Base-by-base conservation (phyloP, 2,329 filamentous ascomycete species). In the Trichophyton benhamiae region DNA sequence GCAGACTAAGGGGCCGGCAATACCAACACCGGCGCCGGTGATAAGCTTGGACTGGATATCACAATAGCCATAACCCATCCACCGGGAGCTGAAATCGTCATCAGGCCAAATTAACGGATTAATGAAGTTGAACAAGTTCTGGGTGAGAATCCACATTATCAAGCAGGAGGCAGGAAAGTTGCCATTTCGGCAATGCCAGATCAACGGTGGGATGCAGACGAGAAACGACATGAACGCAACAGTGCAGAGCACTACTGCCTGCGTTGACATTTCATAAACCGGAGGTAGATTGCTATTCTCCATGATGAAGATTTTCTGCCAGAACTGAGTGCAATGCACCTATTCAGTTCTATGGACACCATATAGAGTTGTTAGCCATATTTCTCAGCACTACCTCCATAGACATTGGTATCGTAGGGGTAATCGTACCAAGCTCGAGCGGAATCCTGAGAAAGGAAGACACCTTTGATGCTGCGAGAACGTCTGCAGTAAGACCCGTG, bases 51-150 rank as follows among this genome's bases (percentile, higher is more conserved):
- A 76, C 66, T 87, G 78, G 57, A 88, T 73, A 69, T 89, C 86
- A 72, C 86, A 89, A 62, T 86, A 79, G 1, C 78, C 79, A 3
- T 70, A 68, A 3, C 86, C 86, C 62, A 79, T 71, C 78, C 79
- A 88, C 79, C 81, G 84, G 4, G 73, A 69, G 0, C 67, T 42
- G 11, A 80, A 67, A 65, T 86, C 74, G 65, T 86, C 82, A 6
- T 76, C 80, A 0, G 80, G 79, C 86, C 86, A 89, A 63, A 87
- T 79, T 58, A 86, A 69, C 1, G 84, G 76, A 67, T 88, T 88
- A 75, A 83, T 71, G 64, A 84, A 77, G 65, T 78, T 81, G 69
- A 81, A 77, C 60, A 84, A 61, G 66, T 86, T 86, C 62, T 79
- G 70, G n/a, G 84, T 62, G 25, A 80, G 71, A 60, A 82, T 72